phyloP scores from a whole-genome alignment of 1,139 yeast genomes.

The Hanseniaspora sp. region DNA sequence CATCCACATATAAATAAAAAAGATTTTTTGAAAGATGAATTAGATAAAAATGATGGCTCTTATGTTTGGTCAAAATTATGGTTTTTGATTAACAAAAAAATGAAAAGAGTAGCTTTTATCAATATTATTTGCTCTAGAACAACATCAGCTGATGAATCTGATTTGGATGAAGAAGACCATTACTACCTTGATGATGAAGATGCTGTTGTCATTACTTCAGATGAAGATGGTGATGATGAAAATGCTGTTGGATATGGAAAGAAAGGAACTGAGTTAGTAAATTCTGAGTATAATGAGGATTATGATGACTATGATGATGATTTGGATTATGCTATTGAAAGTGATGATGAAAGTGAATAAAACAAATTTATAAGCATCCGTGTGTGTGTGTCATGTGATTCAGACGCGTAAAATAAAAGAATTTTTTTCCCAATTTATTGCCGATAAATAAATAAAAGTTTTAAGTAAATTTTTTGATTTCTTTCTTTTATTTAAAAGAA shows the following conservation, averaged over 20 bases:
- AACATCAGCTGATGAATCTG: constrained; percentile 26
- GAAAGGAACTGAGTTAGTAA: constrained; percentile 26
- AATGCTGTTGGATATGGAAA: constrained; percentile 21
- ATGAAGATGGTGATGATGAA: constrained; percentile 17
- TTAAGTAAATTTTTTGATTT: no score
- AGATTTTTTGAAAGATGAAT: constrained; percentile 36
- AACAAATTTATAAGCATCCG: background rate
- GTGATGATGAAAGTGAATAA: constrained; percentile 13
- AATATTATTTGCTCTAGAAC: constrained; percentile 40
- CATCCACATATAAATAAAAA: constrained; percentile 14
- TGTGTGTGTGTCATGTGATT: background rate
- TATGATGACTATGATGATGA: constrained; percentile 22
- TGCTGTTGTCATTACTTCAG: constrained; percentile 16
- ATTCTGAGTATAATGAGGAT: constrained; percentile 26
- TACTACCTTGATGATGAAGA: constrained; percentile 25
- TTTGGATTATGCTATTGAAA: constrained; percentile 22
- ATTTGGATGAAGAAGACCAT: constrained; percentile 25
- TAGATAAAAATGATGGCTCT: constrained; percentile 42
- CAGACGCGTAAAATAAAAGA: background rate
- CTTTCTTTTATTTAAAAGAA: no score
- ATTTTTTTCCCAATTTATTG: no score
- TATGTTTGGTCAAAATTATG: constrained; percentile 72
- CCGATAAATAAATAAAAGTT: no score
- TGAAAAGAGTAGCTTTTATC: constrained; percentile 80
- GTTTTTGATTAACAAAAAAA: constrained; percentile 82